Evolutionary conservation across 1,284 basidiomycete genomes (phyloP).

Genomic region (Malassezia slooffiae): DNA sequence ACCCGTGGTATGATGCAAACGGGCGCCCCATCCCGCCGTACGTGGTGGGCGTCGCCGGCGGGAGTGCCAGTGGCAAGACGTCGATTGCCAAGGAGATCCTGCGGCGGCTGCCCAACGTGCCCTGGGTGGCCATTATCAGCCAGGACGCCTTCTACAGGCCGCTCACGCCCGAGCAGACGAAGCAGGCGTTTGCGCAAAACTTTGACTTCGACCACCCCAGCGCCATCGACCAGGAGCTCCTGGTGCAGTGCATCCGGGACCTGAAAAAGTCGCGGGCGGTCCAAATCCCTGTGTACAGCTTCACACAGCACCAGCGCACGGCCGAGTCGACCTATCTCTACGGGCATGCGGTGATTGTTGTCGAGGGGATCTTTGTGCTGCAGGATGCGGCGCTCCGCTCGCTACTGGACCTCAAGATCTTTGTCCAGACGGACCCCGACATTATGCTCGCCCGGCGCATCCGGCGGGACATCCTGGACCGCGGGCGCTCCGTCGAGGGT

Average conservation of each 20-base stretch:
- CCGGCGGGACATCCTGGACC: constrained; percentile 72
- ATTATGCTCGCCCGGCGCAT: constrained; percentile 91
- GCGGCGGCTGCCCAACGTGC: constrained; percentile 33
- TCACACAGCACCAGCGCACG: constrained; percentile 75
- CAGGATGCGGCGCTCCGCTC: constrained; percentile 58
- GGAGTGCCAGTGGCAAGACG: constrained; percentile 66
- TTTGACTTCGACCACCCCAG: constrained; percentile 89
- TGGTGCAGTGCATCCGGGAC: constrained; percentile 63
- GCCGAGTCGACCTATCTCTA: constrained; percentile 82
- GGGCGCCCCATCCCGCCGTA: constrained; percentile 52
- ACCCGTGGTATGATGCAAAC: constrained; percentile 51
- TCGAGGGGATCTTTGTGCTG: constrained; percentile 84
- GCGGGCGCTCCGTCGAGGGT: constrained; percentile 72
- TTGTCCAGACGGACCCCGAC: constrained; percentile 68
- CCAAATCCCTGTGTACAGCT: constrained; percentile 80
- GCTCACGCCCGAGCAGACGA: constrained; percentile 63
- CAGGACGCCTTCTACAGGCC: constrained; percentile 88
- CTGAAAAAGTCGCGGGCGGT: constrained; percentile 62
- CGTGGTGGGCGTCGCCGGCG: constrained; percentile 16
- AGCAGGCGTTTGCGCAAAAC: constrained; percentile 68
- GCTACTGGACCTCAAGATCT: constrained; percentile 79
- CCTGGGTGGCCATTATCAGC: constrained; percentile 41
- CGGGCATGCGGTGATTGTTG: constrained; percentile 86
- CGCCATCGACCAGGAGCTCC: constrained; percentile 79
- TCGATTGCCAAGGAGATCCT: constrained; percentile 36